Evolutionary conservation across 768 basidiomycete species (phyloP).

Genomic region (Kwoniella pini): DNA sequence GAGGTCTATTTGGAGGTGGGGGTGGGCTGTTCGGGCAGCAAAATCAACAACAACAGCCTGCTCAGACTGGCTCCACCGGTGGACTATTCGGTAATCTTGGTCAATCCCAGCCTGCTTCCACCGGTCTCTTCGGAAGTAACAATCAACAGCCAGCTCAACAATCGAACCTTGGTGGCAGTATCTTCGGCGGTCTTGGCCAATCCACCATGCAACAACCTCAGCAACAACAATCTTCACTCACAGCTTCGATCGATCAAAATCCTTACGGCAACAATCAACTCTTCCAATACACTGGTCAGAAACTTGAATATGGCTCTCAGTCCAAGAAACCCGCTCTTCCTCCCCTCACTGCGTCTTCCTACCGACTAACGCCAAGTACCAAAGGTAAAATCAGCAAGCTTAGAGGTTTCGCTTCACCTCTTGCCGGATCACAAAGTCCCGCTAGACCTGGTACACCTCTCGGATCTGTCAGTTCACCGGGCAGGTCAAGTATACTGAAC

Average conservation of each 20-base stretch:
- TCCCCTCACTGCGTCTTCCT: constrained; percentile 51
- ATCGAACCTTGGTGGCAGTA: constrained; percentile 48
- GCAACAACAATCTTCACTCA: constrained; percentile 61
- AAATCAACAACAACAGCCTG: constrained; percentile 47
- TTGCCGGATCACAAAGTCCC: constrained; percentile 30
- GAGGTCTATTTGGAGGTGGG: constrained; percentile 38
- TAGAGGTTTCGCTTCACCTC: constrained; percentile 51
- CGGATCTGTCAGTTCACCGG: constrained; percentile 24
- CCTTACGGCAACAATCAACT: constrained; percentile 57
- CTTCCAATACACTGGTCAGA: constrained; percentile 51
- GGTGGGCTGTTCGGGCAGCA: constrained; percentile 41
- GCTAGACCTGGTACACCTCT: constrained; percentile 30
- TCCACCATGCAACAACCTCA: constrained; percentile 61
- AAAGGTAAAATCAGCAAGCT: constrained; percentile 48
- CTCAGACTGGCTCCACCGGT: constrained; percentile 40
- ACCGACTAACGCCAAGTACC: constrained; percentile 46
- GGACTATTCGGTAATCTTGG: constrained; percentile 55
- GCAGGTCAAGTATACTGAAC: constrained; percentile 29
- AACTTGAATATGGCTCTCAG: constrained; percentile 42
- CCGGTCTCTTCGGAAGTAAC: constrained; percentile 53
- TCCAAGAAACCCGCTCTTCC: constrained; percentile 52
- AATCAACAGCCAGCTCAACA: constrained; percentile 55
- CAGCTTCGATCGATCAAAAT: constrained; percentile 80
- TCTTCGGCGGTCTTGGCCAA: constrained; percentile 60
- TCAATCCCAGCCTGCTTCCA: constrained; percentile 52